phyloP scores from a whole-genome alignment of 2,329 filamentous ascomycete genomes.

The Lachnellula subtilissima region DNA sequence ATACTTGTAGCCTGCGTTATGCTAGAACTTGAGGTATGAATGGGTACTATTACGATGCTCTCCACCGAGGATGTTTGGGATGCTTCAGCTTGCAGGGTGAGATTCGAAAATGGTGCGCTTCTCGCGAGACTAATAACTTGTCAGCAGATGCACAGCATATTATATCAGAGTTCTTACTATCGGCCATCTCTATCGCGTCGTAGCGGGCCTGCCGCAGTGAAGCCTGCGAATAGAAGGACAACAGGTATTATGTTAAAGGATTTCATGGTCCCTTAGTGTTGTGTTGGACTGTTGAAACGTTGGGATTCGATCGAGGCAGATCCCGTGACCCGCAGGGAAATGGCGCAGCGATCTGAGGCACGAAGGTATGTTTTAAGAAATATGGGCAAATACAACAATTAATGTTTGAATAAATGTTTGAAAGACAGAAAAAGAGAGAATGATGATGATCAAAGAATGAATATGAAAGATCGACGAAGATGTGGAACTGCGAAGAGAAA shows the following conservation, averaged over 20 bases:
- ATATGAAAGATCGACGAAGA: slow-evolving; percentile 9
- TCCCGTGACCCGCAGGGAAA: slow-evolving; percentile 3
- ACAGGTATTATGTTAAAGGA: slow-evolving; percentile 10
- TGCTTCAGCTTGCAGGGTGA: not conserved
- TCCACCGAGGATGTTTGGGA: not conserved
- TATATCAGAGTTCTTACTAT: slow-evolving; percentile 11
- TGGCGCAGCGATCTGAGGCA: slow-evolving; percentile 1
- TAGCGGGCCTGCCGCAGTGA: slow-evolving; percentile 22
- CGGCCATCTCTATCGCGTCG: slow-evolving; percentile 10
- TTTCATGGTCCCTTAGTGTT: slow-evolving; percentile 14
- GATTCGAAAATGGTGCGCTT: not conserved
- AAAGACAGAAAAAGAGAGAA: slow-evolving; percentile 8
- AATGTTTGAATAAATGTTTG: slow-evolving; percentile 2
- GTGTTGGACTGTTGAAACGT: not conserved
- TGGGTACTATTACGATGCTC: not conserved
- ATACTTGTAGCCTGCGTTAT: not conserved
- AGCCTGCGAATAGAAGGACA: slow-evolving; percentile 10
- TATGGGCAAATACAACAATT: not conserved
- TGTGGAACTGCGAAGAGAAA: slow-evolving; percentile 4
- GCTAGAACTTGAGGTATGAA: not conserved
- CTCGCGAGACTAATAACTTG: not conserved
- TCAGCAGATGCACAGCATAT: slow-evolving; percentile 1
- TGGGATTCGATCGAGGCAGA: slow-evolving; percentile 2
- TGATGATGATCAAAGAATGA: slow-evolving; percentile 6
- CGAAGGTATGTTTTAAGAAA: not conserved